Percentiles rank a stretch among this genome's conserved stretches.
Conservation (phyloP, 1,284 basidiomycete species). For the Amanita bisporigera region DNA sequence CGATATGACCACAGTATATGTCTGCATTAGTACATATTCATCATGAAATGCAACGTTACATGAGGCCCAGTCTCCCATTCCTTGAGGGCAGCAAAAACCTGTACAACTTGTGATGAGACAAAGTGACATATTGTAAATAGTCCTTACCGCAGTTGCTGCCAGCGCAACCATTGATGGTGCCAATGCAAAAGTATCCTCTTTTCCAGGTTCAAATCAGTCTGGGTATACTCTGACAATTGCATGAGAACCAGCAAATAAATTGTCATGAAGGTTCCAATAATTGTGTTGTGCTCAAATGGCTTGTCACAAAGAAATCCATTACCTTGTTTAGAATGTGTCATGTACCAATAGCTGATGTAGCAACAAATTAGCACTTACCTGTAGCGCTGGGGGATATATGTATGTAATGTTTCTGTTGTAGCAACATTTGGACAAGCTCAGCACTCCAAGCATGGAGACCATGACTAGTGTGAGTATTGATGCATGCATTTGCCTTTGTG, state of each 20-base stretch:
- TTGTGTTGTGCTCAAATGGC: not conserved
- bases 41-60: not conserved
- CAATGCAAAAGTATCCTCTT: not conserved
- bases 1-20: not conserved
- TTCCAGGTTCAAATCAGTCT: not conserved
- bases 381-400: not conserved
- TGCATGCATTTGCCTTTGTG: not conserved
- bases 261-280: not conserved
- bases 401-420: not conserved
- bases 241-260: not conserved
- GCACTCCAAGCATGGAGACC: not conserved
- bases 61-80: not conserved
- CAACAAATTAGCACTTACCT: not conserved
- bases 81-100: not conserved
- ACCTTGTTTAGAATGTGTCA: not conserved
- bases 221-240: not conserved
- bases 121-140: not conserved
- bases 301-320: not conserved
- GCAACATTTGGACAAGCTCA: not conserved
- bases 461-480: not conserved
- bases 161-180: not conserved
- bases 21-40: not conserved
- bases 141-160: not conserved
- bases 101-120: not conserved
- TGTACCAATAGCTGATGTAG: not conserved